phyloP scores from a whole-genome alignment of 257 asterid genomes.

The Fraxinus anomala region DNA sequence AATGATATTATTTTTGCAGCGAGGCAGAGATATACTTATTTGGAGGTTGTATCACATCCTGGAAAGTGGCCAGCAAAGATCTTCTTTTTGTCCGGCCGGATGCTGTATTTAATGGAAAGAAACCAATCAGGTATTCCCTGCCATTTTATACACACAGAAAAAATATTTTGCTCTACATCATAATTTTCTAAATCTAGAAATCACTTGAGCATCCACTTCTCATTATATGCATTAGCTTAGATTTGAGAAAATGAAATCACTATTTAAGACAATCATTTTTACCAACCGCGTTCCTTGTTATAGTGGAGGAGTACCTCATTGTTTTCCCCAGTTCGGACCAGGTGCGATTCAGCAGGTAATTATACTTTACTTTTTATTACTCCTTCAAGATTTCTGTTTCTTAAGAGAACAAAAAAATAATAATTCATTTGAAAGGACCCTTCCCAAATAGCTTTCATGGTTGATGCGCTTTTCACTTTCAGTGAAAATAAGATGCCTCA shows the following conservation, averaged over 20 bases:
- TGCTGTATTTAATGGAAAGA: constrained; percentile 91
- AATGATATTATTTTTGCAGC: constrained; percentile 43
- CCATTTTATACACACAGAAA: not conserved
- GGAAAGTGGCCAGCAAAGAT: constrained; percentile 89
- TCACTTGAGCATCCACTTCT: not conserved
- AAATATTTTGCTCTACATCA: not conserved
- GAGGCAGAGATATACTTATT: constrained; percentile 90
- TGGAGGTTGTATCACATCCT: constrained; percentile 96
- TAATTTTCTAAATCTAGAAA: not conserved
- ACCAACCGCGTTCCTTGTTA: constrained; percentile 30
- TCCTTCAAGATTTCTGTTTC: not conserved
- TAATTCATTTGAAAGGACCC: not conserved
- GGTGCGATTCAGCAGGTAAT: constrained; percentile 92
- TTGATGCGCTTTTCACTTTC: not conserved
- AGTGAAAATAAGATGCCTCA: not conserved
- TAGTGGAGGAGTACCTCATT: constrained; percentile 98
- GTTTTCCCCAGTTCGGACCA: constrained; percentile 99
- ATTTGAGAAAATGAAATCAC: constrained; percentile 19
- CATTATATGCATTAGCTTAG: not conserved
- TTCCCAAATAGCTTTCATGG: not conserved
- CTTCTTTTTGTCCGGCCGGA: constrained; percentile 98
- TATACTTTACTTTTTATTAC: not conserved
- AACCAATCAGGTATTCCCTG: constrained; percentile 82
- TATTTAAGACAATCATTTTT: constrained; percentile 12
- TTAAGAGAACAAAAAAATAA: not conserved